phyloP scores from a whole-genome alignment of 257 asterid species.

The Sherardia arvensis region DNA sequence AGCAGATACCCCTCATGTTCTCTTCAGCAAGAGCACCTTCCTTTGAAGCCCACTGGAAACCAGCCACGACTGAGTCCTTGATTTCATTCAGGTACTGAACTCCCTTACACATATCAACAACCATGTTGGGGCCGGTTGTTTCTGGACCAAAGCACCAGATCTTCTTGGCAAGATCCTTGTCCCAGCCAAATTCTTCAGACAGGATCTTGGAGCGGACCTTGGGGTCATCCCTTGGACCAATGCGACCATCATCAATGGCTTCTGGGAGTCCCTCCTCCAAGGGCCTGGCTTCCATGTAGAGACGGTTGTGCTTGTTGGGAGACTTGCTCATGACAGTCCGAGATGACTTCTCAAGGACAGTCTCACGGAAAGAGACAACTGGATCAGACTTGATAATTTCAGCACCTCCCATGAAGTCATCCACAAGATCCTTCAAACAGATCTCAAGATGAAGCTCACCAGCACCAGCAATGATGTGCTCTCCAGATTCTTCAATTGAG shows the following conservation, averaged over 20 bases:
- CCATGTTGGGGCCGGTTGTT: constrained; percentile 43
- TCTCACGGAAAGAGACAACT: constrained; percentile 32
- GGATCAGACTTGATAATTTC: constrained; percentile 26
- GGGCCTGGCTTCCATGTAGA: constrained; percentile 40
- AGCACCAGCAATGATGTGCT: constrained; percentile 37
- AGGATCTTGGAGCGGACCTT: constrained; percentile 28
- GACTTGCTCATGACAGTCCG: constrained; percentile 34
- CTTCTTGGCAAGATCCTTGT: constrained; percentile 43
- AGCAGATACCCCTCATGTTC: constrained; percentile 41
- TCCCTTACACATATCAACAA: constrained; percentile 43
- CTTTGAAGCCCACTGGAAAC: constrained; percentile 46
- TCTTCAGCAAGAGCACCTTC: constrained; percentile 39
- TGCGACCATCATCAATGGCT: constrained; percentile 40
- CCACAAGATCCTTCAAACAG: constrained; percentile 31
- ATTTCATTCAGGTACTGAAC: constrained; percentile 39
- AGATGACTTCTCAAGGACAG: constrained; percentile 23
- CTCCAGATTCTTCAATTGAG: constrained; percentile 34
- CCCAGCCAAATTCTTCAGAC: constrained; percentile 40
- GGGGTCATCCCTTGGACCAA: constrained; percentile 39
- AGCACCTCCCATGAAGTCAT: constrained; percentile 38
- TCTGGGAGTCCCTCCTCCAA: constrained; percentile 35
- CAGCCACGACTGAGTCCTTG: constrained; percentile 45
- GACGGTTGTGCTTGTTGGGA: constrained; percentile 34
- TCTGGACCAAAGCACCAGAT: constrained; percentile 47
- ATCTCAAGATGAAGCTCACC: constrained; percentile 36